These are phyloP conservation scores for Pulveroboletus ravenelii DNA, from an alignment of 768 basidiomycete species.

Conservation along the genomic window DNA sequence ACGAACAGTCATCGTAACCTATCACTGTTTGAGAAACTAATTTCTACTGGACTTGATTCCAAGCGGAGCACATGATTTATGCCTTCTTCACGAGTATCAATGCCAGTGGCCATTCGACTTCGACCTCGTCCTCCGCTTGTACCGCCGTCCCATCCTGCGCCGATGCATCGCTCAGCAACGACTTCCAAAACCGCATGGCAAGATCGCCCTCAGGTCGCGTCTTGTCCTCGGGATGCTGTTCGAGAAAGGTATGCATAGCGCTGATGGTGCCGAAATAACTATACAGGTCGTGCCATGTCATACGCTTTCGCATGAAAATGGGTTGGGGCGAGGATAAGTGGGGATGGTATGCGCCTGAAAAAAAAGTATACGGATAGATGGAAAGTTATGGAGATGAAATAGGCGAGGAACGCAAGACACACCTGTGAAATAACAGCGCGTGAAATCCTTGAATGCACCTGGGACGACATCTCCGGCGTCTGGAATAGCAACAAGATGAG, in stretches of 20 bases:
- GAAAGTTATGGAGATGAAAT: too few species aligned
- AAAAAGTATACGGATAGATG: too few species aligned
- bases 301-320: slow-evolving; percentile 53
- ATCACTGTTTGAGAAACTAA: too few species aligned
- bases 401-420: slow-evolving; percentile 5
- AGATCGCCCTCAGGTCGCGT: slow-evolving; percentile 53
- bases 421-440: slow-evolving; percentile 60
- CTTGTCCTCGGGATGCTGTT: slow-evolving; percentile 55
- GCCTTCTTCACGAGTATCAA: slow-evolving; percentile 21
- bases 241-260: slow-evolving; percentile 63
- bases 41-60: too few species aligned
- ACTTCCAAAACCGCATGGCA: slow-evolving; percentile 56
- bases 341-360: slow-evolving; percentile 39
- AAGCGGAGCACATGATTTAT: neutral
- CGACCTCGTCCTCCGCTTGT: slow-evolving; percentile 26
- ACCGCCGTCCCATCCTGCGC: slow-evolving; percentile 17
- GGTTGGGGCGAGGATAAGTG: slow-evolving; percentile 29
- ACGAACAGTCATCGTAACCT: too few species aligned
- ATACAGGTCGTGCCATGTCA: slow-evolving; percentile 63
- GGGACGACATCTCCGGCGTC: slow-evolving; percentile 37
- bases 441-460: slow-evolving; percentile 37
- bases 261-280: slow-evolving; percentile 70
- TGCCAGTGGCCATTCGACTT: slow-evolving; percentile 44
- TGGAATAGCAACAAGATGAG: slow-evolving; percentile 66
- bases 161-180: slow-evolving; percentile 40